Percentiles rank a stretch among this genome's conserved stretches.
Conservation (phyloP, 495 filamentous ascomycete species). For the Corynascus novoguineensis region DNA sequence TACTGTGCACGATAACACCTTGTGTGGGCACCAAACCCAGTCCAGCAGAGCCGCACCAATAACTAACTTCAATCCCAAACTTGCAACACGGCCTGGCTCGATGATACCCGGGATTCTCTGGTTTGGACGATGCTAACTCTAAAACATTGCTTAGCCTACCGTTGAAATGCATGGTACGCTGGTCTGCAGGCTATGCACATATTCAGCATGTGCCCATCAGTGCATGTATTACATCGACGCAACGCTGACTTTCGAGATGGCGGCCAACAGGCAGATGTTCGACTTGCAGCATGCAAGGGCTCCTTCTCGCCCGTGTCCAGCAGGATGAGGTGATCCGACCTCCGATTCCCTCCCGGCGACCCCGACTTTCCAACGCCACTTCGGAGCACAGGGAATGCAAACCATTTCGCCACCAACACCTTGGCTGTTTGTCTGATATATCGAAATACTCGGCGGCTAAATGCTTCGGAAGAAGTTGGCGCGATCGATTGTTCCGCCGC, state of each 20-base stretch:
- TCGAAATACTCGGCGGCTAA: constrained; percentile 14
- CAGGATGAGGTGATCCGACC: neutral
- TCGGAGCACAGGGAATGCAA: neutral
- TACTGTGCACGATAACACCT: too few relatives aligned
- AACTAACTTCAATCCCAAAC: neutral
- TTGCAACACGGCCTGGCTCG: neutral
- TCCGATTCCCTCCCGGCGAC: neutral
- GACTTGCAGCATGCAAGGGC: neutral
- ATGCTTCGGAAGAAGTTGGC: constrained; percentile 12
- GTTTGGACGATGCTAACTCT: neutral
- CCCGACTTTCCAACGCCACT: neutral
- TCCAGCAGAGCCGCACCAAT: neutral
- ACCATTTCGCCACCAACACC: constrained; percentile 12
- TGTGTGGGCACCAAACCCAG: neutral
- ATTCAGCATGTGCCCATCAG: too few relatives aligned
- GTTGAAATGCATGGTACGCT: neutral
- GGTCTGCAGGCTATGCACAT: neutral
- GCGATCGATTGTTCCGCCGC: neutral
- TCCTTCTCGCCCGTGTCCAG: neutral
- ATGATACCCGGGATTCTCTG: neutral
- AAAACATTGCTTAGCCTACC: neutral
- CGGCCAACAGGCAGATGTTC: too few relatives aligned
- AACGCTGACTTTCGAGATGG: neutral
- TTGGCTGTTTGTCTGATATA: neutral
- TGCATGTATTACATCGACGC: too few relatives aligned